A percentile compares a stretch with the other conserved stretches of the same genome.
Evolutionary conservation across 495 filamentous ascomycete species (phyloP).

Genomic region (Xylaria palmicola): DNA sequence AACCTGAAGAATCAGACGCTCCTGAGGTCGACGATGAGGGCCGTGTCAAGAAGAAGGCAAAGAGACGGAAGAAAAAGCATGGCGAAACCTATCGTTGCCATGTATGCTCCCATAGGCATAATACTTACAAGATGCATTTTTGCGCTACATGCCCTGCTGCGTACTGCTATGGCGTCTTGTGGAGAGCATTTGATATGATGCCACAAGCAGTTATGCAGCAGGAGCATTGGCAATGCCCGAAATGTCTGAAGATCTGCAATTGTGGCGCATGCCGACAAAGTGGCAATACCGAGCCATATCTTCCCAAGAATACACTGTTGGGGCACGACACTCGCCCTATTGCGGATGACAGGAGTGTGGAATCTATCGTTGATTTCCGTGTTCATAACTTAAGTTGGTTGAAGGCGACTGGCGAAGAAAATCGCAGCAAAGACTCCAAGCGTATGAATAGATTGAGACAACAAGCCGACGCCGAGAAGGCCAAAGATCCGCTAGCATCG

Average conservation of each 20-base stretch:
- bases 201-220: constrained; percentile 77
- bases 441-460: constrained; percentile 52
- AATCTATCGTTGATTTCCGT: constrained; percentile 81
- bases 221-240: constrained; percentile 81
- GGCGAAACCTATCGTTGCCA: constrained; percentile 65
- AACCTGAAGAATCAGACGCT: constrained; percentile 44
- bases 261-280: constrained; percentile 69
- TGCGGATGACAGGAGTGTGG: constrained; percentile 84
- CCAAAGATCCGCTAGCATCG: constrained; percentile 35
- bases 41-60: constrained; percentile 48
- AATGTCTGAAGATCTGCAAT: constrained; percentile 79
- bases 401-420: constrained; percentile 49
- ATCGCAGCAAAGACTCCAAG: constrained; percentile 48
- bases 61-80: constrained; percentile 39
- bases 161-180: constrained; percentile 89
- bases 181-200: constrained; percentile 82
- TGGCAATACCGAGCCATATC: constrained; percentile 57
- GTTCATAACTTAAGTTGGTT: constrained; percentile 81
- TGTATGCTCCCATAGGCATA: constrained; percentile 72
- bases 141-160: constrained; percentile 71
- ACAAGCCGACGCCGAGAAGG: constrained; percentile 54
- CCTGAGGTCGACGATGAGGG: constrained; percentile 53
- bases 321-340: constrained; percentile 87
- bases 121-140: constrained; percentile 73
- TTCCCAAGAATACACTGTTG: constrained; percentile 78